Percentiles rank a stretch among this genome's conserved stretches.
Evolutionary conservation across 2,329 filamentous ascomycete species (phyloP).

Genomic region (Dactylonectria macrodidyma): DNA sequence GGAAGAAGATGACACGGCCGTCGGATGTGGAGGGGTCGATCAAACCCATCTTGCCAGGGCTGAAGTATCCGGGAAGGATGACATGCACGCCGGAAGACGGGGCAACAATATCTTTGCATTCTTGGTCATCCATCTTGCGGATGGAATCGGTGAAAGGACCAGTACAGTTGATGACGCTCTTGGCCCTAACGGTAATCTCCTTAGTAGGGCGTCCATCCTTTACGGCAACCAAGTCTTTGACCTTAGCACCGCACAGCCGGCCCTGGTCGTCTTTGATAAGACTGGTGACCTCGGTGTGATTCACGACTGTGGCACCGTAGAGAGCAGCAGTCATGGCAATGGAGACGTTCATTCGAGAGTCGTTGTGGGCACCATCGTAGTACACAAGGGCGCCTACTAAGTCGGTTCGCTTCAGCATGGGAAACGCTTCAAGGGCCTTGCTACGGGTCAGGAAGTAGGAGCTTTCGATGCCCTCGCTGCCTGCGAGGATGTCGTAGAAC

Average conservation of each 20-base stretch:
- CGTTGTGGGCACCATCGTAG: slow-evolving; percentile 93
- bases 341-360: slow-evolving; percentile 93
- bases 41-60: slow-evolving; percentile 87
- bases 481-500: slow-evolving; percentile 87
- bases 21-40: slow-evolving; percentile 91
- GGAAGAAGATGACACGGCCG: slow-evolving; percentile 92
- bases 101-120: slow-evolving; percentile 83
- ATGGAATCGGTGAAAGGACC: slow-evolving; percentile 91
- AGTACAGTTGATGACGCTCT: slow-evolving; percentile 89
- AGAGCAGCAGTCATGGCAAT: slow-evolving; percentile 91
- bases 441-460: slow-evolving; percentile 91
- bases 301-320: slow-evolving; percentile 86
- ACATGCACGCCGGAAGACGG: slow-evolving; percentile 90
- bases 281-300: slow-evolving; percentile 85
- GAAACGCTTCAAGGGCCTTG: slow-evolving; percentile 89
- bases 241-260: slow-evolving; percentile 79
- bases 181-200: slow-evolving; percentile 81
- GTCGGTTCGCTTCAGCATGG: slow-evolving; percentile 87
- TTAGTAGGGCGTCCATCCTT: slow-evolving; percentile 71
- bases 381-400: slow-evolving; percentile 88
- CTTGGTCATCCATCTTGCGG: slow-evolving; percentile 85
- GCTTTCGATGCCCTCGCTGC: slow-evolving; percentile 88
- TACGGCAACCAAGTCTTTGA: slow-evolving; percentile 79
- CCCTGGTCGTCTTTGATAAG: slow-evolving; percentile 83
- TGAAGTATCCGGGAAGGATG: slow-evolving; percentile 89